These are phyloP conservation scores for Aspergillus avenaceus DNA, from an alignment of 495 filamentous ascomycete species.

Conservation along the genomic window DNA sequence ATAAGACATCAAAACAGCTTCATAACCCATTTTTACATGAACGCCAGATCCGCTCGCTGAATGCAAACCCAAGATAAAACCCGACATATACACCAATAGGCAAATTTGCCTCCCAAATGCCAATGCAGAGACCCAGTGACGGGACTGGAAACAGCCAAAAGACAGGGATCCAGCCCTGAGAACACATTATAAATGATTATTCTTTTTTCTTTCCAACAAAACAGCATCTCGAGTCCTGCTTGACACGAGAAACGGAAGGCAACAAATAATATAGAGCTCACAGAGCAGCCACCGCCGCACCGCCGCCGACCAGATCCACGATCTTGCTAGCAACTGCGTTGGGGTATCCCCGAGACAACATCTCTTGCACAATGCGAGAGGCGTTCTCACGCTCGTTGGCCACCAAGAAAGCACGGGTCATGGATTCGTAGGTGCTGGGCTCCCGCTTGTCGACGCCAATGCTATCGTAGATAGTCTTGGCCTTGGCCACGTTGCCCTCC, in stretches of 20 bases:
- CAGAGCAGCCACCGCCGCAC: slow-evolving; percentile 20
- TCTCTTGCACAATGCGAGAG: slow-evolving; percentile 77
- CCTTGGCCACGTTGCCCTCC: slow-evolving; percentile 74
- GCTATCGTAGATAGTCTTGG: slow-evolving; percentile 70
- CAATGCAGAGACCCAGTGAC: slow-evolving; percentile 14
- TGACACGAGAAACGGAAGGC: slow-evolving; percentile 4
- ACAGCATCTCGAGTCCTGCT: neutral
- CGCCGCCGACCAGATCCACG: slow-evolving; percentile 74
- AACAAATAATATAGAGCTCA: slow-evolving; percentile 12
- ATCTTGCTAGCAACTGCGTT: slow-evolving; percentile 88
- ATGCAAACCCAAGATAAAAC: slow-evolving; percentile 27
- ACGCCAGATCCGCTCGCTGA: slow-evolving; percentile 33
- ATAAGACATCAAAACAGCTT: slow-evolving; percentile 17
- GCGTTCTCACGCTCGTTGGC: slow-evolving; percentile 74
- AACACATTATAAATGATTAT: slow-evolving; percentile 23
- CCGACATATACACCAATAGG: slow-evolving; percentile 14
- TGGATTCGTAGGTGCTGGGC: slow-evolving; percentile 98
- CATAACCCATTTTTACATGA: slow-evolving; percentile 21
- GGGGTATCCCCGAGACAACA: slow-evolving; percentile 86
- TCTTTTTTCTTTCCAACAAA: slow-evolving; percentile 19
- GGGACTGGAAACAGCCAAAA: slow-evolving; percentile 25
- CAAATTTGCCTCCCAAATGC: slow-evolving; percentile 29
- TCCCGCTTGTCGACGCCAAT: slow-evolving; percentile 75
- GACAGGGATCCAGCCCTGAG: slow-evolving; percentile 40
- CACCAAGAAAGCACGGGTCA: slow-evolving; percentile 89